Evolutionary conservation across 768 basidiomycete species (phyloP), one percentile per base, ranked within the genome.

Genomic region (Termitomyces heimii): DNA sequence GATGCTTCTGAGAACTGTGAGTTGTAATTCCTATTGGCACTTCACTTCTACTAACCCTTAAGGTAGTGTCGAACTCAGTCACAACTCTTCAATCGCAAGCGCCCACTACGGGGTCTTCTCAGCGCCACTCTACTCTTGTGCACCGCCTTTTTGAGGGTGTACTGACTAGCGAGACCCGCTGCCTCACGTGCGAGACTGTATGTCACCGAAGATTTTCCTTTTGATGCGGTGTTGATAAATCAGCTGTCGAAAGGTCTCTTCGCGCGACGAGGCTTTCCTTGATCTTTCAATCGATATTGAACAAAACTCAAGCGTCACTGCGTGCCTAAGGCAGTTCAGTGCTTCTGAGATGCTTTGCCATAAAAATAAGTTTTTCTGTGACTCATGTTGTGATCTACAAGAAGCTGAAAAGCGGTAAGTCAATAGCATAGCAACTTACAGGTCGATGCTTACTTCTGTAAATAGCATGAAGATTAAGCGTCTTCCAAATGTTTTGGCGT

Each of bases 251-350:
- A 10, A 93, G 90, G 84, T 92, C 5, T 93, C 93, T 7, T 90
- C 94, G 10, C 86, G 97, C 20, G 96, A 98, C 67, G 97, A 99
- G 71, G 84, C 88, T 10, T 99, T 99, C 74, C 82, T 99, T 54
- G 97, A 99, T 73, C 80, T 99, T n/a, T 98, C 95, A 5, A 93
- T 99, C 72, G 97, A 99, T 70, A 98, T 99, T 63, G 96, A 98
- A 69, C 93, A 97, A 70, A 97, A 98, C 71, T 92, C 94, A 3
- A 96, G 93, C 61, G 87, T 99, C 53, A 96, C 95, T 2, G 89
- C 95, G 7, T 99, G 97, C 69, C 82, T 99, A 35, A 83, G 94
- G 46, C 93, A 95, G 68, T 99, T 99, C 70, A 96, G 93, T 67
- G 95, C 94, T 40, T 92, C 89, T 67, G 97, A 99, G 73, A 99